Conservation (phyloP, 768 basidiomycete genomes). For the Rhizopogon sp. region DNA sequence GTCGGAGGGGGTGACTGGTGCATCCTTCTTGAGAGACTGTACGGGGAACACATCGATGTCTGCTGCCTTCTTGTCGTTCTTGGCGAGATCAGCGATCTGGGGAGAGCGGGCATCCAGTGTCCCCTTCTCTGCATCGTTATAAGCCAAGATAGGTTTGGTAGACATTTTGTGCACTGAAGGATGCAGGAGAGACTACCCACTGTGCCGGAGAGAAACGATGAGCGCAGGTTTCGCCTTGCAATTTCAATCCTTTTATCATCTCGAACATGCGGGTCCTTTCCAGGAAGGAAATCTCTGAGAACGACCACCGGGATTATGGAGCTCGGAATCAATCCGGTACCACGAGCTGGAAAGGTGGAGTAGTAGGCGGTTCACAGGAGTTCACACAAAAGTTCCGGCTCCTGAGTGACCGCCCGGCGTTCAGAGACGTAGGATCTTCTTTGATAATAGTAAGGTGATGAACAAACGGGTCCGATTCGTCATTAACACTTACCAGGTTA, state of each 20-base stretch:
- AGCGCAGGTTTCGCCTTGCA: neutral
- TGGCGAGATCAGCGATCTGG: conserved; percentile 24
- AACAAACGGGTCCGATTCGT: conserved; percentile 11
- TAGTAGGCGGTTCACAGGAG: conserved; percentile 5
- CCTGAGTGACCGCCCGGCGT: conserved; percentile 9
- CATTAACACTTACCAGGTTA: neutral
- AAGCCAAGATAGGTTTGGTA: conserved; percentile 28
- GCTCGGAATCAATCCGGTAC: conserved; percentile 14
- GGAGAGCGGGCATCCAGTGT: conserved; percentile 39
- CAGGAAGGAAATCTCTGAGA: conserved; percentile 1
- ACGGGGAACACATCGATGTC: conserved; percentile 26
- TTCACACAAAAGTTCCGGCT: conserved; percentile 2
- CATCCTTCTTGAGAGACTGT: conserved; percentile 38
- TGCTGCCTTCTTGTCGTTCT: conserved; percentile 35
- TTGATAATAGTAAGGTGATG: neutral
- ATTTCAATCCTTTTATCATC: conserved; percentile 19
- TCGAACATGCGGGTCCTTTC: conserved; percentile 4
- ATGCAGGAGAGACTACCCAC: conserved; percentile 9
- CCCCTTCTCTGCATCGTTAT: conserved; percentile 58
- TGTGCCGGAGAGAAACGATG: conserved; percentile 6
- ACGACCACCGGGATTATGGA: conserved; percentile 3
- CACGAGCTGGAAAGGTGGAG: neutral
- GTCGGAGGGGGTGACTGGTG: conserved; percentile 28
- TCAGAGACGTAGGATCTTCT: neutral
- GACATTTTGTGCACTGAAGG: conserved; percentile 32